Evolutionary conservation across 106 monocot species (phyloP).

Genomic region (Dactylorhiza incarnata): DNA sequence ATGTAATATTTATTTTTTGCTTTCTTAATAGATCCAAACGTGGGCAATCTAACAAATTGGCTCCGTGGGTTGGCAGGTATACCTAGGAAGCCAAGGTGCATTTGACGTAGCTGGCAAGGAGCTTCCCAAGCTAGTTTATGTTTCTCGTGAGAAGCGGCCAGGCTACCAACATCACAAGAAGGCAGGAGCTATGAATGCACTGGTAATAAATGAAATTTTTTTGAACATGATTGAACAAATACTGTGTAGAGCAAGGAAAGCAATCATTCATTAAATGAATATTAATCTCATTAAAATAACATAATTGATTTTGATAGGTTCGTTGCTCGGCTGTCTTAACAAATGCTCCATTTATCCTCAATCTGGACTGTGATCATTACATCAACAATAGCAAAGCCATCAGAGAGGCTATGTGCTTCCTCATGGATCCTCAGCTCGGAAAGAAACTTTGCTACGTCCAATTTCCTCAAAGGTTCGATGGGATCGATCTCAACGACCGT

Average conservation of each 20-base stretch:
- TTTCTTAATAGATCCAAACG: no score
- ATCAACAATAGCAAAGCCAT: constrained; percentile 90
- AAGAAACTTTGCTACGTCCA: constrained; percentile 96
- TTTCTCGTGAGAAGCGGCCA: constrained; percentile 88
- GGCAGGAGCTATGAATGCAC: constrained; percentile 89
- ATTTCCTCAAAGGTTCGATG: constrained; percentile 91
- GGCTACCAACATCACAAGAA: constrained; percentile 96
- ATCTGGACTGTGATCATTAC: constrained; percentile 90
- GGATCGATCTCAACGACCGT: constrained; percentile 67
- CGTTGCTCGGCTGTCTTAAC: constrained; percentile 87
- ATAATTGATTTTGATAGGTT: constrained; percentile 25
- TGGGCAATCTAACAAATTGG: no score
- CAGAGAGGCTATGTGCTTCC: constrained; percentile 89
- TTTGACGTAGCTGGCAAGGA: constrained; percentile 77
- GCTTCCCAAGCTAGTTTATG: constrained; percentile 76
- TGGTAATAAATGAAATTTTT: constrained; percentile 19
- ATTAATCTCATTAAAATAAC: background rate
- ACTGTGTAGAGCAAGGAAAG: no score
- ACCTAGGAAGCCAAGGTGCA: constrained; percentile 77
- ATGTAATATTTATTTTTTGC: no score
- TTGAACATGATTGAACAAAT: no score
- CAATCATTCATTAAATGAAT: no score
- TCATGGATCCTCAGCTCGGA: constrained; percentile 91
- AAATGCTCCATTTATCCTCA: constrained; percentile 83
- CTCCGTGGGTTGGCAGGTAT: constrained; percentile 36